These are phyloP conservation scores for Botrytis deweyae DNA, from an alignment of 2,329 filamentous ascomycete species.

Conservation along the genomic window DNA sequence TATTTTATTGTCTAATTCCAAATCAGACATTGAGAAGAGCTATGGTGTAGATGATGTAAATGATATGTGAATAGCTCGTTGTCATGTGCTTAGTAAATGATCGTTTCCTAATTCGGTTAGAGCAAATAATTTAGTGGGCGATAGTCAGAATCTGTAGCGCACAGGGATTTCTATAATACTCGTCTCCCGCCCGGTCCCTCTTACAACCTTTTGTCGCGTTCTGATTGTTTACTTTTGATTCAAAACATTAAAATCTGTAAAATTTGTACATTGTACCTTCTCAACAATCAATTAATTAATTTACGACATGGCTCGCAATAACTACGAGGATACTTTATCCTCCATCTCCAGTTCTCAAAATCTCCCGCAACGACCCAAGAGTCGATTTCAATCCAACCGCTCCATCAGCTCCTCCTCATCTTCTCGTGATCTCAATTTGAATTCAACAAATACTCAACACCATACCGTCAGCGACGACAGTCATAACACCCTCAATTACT, in stretches of 20 bases:
- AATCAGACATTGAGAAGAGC: neutral
- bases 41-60: neutral
- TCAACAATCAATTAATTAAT: neutral
- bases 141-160: neutral
- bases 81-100: neutral
- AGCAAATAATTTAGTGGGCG: neutral
- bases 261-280: slow-evolving; percentile 4
- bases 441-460: slow-evolving; percentile 19
- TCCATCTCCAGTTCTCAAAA: slow-evolving; percentile 13
- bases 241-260: neutral
- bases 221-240: slow-evolving; percentile 9
- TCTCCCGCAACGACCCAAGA: slow-evolving; percentile 9
- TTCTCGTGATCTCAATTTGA: neutral
- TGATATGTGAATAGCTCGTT: neutral
- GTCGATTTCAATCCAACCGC: slow-evolving; percentile 3
- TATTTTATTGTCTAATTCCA: too few relatives aligned
- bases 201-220: neutral
- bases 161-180: slow-evolving; percentile 11
- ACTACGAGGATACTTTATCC: slow-evolving; percentile 13
- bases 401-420: slow-evolving; percentile 6
- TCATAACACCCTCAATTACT: neutral
- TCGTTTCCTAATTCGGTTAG: neutral
- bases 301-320: slow-evolving; percentile 3
- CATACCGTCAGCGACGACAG: slow-evolving; percentile 10
- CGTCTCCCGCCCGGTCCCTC: slow-evolving; percentile 2